Percentiles rank a stretch among this genome's conserved stretches.
Conservation (phyloP, 495 filamentous ascomycete species). For the Aspergillus sparsus region DNA sequence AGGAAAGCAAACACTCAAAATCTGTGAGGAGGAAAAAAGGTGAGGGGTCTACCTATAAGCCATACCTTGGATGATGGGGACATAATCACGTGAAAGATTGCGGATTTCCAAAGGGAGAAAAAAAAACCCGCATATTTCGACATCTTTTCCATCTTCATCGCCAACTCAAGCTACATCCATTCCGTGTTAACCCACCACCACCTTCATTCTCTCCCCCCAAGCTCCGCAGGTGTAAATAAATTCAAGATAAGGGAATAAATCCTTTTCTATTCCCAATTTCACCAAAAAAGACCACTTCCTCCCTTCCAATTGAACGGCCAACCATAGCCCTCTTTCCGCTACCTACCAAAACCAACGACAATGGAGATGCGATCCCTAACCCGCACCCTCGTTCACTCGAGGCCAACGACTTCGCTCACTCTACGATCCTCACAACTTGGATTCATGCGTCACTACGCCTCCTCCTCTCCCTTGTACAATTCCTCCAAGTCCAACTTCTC, state of each 20-base stretch:
- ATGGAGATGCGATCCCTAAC: constrained; percentile 43
- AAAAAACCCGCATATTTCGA: constrained; percentile 14
- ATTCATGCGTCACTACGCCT: constrained; percentile 24
- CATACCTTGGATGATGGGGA: background rate
- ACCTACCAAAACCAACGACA: constrained; percentile 13
- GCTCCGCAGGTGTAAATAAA: no score
- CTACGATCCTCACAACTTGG: constrained; percentile 9
- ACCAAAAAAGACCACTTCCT: background rate
- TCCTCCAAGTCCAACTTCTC: background rate
- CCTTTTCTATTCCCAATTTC: no score
- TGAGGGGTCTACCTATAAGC: no score
- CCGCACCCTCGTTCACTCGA: constrained; percentile 40
- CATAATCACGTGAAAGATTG: constrained; percentile 18
- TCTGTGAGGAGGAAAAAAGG: no score
- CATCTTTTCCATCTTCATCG: background rate
- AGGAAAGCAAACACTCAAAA: no score
- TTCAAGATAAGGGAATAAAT: no score
- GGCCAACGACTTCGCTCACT: constrained; percentile 29
- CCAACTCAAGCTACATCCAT: background rate
- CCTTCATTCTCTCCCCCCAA: no score
- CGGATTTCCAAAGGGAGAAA: constrained; percentile 17
- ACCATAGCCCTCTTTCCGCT: no score
- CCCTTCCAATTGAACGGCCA: no score
- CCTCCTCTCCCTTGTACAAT: constrained; percentile 7
- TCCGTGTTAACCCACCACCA: background rate